Base-by-base conservation (phyloP, 2,329 filamentous ascomycete genomes). In the Torrubiellomyces zombiae region DNA sequence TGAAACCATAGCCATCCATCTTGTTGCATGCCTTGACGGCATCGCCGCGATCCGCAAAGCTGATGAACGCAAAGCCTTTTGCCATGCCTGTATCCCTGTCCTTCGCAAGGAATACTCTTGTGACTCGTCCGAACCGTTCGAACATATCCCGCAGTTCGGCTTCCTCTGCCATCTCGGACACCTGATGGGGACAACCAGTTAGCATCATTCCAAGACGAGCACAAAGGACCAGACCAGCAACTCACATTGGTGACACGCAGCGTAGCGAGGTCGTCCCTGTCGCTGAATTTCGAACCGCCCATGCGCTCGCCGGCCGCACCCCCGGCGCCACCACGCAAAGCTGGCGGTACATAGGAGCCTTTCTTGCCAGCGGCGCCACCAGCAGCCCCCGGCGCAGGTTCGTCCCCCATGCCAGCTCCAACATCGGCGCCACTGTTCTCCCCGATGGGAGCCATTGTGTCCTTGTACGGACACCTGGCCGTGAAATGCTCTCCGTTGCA, bases 401-500 rank as follows among this genome's bases (percentile, higher is more conserved):
- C 62, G 41, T 68, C 62, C 38, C 52, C 55, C 55, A 63, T 53
- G 28, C 61, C 65, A 24, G 62, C 63, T 17, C 61, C 67, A 15
- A 58, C 56, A 34, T 75, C 70, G 33, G 55, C 63, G 16, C 48
- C 47, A 23, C 48, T 51, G 28, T 55, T 60, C 51, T 73, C 70
- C 38, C 74, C 73, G 32, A 85, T 71, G 18, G 80, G 89, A 18
- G 86, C 83, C 83, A 98, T 94, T 43, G 86, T 98, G 53, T 95
- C 89, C 66, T 95, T 98, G 75, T 93, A 98, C 18, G 89, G 89
- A 72, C 89, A 98, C 53, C 89, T 77, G 39, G 86, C 86, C 20
- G 89, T 98, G 67, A 95, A 98, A 72, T 98, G 89, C 65, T 98
- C 89, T 50, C 86, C 89, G 51, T 75, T 80, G 63, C 89, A 98